Conservation (phyloP, 2,329 filamentous ascomycete species). For the Aspergillus sp. region DNA sequence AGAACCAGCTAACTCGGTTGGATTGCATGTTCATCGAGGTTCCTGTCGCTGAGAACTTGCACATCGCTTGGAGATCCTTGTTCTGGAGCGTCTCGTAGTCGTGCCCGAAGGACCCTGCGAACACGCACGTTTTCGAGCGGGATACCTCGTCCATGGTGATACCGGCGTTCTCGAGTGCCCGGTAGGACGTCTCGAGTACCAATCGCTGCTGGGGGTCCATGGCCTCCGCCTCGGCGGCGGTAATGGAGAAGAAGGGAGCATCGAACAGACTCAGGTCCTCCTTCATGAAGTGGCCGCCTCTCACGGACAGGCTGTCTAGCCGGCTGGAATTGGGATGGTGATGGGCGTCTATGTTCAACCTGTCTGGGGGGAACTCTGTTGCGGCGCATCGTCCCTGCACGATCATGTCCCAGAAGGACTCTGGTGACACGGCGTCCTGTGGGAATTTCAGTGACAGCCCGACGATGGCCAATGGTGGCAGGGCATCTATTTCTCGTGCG, state of each 20-base stretch:
- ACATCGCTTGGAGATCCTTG: constrained; percentile 6
- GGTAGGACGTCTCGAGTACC: constrained; percentile 10
- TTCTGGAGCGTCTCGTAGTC: constrained; percentile 10
- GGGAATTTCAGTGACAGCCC: constrained; percentile 1
- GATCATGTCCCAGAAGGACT: constrained; percentile 5
- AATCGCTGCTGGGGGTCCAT: constrained; percentile 16
- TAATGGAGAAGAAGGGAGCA: constrained; percentile 15
- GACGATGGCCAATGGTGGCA: neutral
- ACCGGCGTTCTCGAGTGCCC: constrained; percentile 9
- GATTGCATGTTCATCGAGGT: constrained; percentile 5
- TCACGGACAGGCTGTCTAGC: neutral
- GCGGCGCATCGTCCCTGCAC: neutral
- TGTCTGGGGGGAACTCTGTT: constrained; percentile 1
- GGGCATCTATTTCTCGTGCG: neutral
- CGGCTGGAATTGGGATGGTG: constrained; percentile 4
- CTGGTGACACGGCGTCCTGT: neutral
- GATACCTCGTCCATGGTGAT: neutral
- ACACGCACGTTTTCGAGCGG: neutral
- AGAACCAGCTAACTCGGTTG: constrained; percentile 18
- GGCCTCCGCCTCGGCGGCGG: constrained; percentile 9
- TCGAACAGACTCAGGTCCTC: constrained; percentile 4
- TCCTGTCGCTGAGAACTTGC: constrained; percentile 4
- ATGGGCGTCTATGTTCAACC: neutral
- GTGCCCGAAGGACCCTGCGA: neutral
- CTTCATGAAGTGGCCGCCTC: neutral